These are phyloP conservation scores for Epithele typhae DNA, from an alignment of 768 basidiomycete species.

Conservation along the genomic window DNA sequence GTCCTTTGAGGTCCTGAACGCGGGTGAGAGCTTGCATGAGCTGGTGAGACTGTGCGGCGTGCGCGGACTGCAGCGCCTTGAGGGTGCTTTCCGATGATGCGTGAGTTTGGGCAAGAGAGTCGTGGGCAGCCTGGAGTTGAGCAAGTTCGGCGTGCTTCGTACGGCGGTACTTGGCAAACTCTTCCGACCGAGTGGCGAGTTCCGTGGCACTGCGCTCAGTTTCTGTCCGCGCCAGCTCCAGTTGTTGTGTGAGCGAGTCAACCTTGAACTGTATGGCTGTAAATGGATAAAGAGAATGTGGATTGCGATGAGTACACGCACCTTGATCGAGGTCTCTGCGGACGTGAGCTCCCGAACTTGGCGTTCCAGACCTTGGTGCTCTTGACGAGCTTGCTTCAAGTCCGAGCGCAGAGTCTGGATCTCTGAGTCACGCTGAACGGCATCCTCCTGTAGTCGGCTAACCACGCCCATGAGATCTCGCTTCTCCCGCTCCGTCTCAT, in stretches of 20 bases:
- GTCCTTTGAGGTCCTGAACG: slow-evolving; percentile 69
- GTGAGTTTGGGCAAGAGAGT: slow-evolving; percentile 64
- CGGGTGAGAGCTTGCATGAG: slow-evolving; percentile 73
- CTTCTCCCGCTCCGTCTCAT: slow-evolving; percentile 86
- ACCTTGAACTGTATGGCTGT: slow-evolving; percentile 68
- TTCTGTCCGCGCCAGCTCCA: slow-evolving; percentile 73
- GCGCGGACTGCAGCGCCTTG: slow-evolving; percentile 67
- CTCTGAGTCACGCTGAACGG: slow-evolving; percentile 71
- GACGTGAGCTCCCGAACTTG: slow-evolving; percentile 72
- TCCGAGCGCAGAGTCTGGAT: slow-evolving; percentile 61
- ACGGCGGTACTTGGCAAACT: slow-evolving; percentile 80
- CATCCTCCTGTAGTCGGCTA: slow-evolving; percentile 77
- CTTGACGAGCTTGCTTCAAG: slow-evolving; percentile 72
- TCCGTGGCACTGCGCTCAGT: slow-evolving; percentile 67
- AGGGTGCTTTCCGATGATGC: slow-evolving; percentile 64
- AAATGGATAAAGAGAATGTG: background rate
- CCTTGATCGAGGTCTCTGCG: slow-evolving; percentile 72
- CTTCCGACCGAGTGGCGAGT: slow-evolving; percentile 68
- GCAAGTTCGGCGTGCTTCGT: slow-evolving; percentile 75
- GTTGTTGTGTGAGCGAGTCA: slow-evolving; percentile 78
- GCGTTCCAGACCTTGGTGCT: slow-evolving; percentile 61
- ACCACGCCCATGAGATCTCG: slow-evolving; percentile 82
- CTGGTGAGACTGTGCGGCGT: slow-evolving; percentile 68
- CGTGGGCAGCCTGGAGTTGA: slow-evolving; percentile 72
- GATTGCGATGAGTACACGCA: too few relatives aligned